A percentile compares a stretch with the other conserved stretches of the same genome.
Evolutionary conservation across 225 moss, liverwort and hornwort species (phyloP).

Genomic region (Polytrichum formosum): DNA sequence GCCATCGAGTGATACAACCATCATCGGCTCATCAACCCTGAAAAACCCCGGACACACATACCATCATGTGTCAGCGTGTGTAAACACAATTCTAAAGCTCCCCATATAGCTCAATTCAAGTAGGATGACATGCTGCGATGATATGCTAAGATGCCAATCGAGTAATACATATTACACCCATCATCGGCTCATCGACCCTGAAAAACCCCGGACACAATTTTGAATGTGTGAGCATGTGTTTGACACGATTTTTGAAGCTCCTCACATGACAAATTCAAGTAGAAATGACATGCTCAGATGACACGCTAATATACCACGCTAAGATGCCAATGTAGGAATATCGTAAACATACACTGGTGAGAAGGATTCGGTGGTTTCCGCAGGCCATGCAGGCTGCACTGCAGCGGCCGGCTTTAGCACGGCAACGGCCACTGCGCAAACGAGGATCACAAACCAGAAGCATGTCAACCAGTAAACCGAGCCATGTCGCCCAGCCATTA

Average conservation of each 20-base stretch:
- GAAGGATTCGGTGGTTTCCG: conserved; percentile 23
- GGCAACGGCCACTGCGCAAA: conserved; percentile 27
- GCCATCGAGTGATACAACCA: conserved; percentile 46
- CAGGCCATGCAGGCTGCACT: conserved; percentile 24
- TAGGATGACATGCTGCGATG: too few species aligned
- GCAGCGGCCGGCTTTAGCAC: conserved; percentile 24
- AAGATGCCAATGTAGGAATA: too few species aligned
- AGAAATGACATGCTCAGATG: too few species aligned
- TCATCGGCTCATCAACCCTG: conserved; percentile 42
- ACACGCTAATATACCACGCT: too few species aligned
- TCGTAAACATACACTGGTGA: conserved; percentile 7
- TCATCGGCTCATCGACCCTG: conserved; percentile 38
- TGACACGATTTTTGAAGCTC: too few species aligned
- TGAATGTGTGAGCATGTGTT: too few species aligned
- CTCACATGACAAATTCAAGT: too few species aligned
- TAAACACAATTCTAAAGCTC: too few species aligned
- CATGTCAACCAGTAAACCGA: conserved; percentile 10
- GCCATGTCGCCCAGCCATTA: conserved; percentile 32
- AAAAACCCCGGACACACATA: background rate
- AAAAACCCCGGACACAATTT: background rate
- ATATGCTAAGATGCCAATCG: background rate
- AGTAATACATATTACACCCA: conserved; percentile 28
- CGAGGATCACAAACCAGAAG: conserved; percentile 34
- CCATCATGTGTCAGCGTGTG: too few species aligned
- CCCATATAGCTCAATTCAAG: too few species aligned